Conservation (phyloP, 2,329 filamentous ascomycete genomes). For the Periconia digitata region DNA sequence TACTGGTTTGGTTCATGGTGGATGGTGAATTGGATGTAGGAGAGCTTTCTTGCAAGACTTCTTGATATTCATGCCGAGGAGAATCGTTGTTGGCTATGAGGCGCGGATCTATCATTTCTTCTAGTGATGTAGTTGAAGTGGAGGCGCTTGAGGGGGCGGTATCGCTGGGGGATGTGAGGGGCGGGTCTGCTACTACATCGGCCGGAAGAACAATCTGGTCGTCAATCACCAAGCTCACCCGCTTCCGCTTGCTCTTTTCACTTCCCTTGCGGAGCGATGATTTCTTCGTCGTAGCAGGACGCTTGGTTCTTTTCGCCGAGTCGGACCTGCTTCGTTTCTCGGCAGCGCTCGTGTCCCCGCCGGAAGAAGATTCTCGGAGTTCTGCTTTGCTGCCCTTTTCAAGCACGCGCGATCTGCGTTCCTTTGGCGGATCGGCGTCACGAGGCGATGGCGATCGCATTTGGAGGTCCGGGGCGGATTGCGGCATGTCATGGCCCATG, state of each 20-base stretch:
- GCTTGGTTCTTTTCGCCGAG: constrained; percentile 26
- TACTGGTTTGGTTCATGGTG: constrained; percentile 24
- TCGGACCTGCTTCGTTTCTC: constrained; percentile 17
- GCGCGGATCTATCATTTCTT: constrained; percentile 37
- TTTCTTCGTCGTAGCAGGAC: constrained; percentile 29
- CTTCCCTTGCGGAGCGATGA: constrained; percentile 32
- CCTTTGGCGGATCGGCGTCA: constrained; percentile 22
- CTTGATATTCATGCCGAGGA: constrained; percentile 17
- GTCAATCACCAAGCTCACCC: constrained; percentile 41
- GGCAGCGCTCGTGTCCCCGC: constrained; percentile 6
- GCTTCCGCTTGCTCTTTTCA: constrained; percentile 32
- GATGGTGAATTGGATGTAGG: constrained; percentile 22
- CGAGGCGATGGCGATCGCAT: constrained; percentile 17
- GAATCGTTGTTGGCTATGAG: constrained; percentile 20
- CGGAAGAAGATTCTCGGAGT: constrained; percentile 6
- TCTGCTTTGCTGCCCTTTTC: constrained; percentile 20
- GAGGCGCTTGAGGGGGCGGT: constrained; percentile 31
- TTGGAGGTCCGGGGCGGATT: constrained; percentile 8
- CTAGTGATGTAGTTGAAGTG: constrained; percentile 31
- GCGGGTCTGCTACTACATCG: constrained; percentile 32
- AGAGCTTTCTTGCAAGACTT: constrained; percentile 36
- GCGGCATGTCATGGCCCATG: not conserved
- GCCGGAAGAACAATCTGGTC: constrained; percentile 42
- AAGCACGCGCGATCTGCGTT: constrained; percentile 19
- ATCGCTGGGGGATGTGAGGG: constrained; percentile 32